Percentiles rank a stretch among this genome's conserved stretches.
Conservation (phyloP, 371 early-diverging fungal species). For the Chytridium lagenaria region DNA sequence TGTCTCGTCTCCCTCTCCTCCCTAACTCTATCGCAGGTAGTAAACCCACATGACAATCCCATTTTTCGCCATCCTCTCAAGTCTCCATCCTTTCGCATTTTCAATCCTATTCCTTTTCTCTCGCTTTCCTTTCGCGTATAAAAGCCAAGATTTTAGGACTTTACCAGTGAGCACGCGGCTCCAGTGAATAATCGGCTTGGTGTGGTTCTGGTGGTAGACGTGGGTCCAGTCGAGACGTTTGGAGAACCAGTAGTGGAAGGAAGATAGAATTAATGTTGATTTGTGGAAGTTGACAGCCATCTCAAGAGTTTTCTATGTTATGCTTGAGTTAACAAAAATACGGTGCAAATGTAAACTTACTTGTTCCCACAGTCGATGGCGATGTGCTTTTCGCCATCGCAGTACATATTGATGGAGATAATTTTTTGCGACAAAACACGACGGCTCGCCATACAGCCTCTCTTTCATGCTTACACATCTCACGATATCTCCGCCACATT, state of each 20-base stretch:
- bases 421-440: too few relatives aligned
- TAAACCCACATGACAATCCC: constrained; percentile 1
- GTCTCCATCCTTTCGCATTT: not conserved
- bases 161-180: not conserved
- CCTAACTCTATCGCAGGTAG: not conserved
- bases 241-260: not conserved
- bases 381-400: not conserved
- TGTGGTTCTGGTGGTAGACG: not conserved
- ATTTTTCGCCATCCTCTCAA: not conserved
- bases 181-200: not conserved
- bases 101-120: not conserved
- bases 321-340: not conserved
- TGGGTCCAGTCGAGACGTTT: not conserved
- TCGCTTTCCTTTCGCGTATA: not conserved
- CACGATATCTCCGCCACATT: not conserved
- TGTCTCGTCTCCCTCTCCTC: not conserved
- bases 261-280: not conserved
- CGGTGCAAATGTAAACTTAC: not conserved
- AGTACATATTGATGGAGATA: too few relatives aligned
- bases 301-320: not conserved
- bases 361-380: not conserved
- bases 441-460: too few relatives aligned
- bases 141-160: not conserved
- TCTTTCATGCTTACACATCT: not conserved
- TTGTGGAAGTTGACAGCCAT: not conserved